Conservation (phyloP, 441 rosid species). For the Omphalea diandra region DNA sequence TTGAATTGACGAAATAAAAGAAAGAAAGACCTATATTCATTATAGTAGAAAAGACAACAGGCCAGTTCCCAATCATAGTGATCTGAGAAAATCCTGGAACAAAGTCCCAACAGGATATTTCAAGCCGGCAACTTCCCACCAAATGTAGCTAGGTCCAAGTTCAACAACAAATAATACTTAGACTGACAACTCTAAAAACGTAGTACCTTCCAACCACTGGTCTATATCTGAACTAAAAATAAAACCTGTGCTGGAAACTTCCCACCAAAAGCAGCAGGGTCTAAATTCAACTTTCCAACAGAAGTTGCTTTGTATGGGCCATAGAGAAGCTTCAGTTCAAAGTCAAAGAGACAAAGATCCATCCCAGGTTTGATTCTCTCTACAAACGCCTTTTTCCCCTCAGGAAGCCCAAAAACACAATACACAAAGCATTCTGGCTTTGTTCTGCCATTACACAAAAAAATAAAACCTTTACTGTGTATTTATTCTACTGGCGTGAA, state of each 20-base stretch:
- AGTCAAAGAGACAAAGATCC: slow-evolving; percentile 34
- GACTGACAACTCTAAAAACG: no score
- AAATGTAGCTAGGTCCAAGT: no score
- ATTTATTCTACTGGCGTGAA: slow-evolving; percentile 18
- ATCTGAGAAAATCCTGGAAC: not conserved
- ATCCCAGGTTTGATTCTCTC: slow-evolving; percentile 29
- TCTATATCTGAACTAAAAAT: not conserved
- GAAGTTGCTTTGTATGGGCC: slow-evolving; percentile 34
- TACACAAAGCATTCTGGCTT: slow-evolving; percentile 35
- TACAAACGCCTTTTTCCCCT: slow-evolving; percentile 19
- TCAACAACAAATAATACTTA: no score
- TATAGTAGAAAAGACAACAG: not conserved
- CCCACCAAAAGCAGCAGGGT: slow-evolving; percentile 34
- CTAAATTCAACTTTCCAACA: slow-evolving; percentile 27
- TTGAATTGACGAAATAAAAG: no score
- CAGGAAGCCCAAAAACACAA: slow-evolving; percentile 33
- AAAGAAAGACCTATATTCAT: not conserved
- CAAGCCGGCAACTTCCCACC: no score
- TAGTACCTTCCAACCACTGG: no score
- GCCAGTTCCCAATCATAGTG: not conserved
- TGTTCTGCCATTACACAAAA: slow-evolving; percentile 33
- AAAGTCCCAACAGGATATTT: not conserved
- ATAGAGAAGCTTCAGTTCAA: slow-evolving; percentile 31
- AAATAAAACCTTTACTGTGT: slow-evolving; percentile 46
- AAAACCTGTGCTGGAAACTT: slow-evolving; percentile 39